Conservation (phyloP, 352 stramenopile species). For the Phytophthora fragariaefolia region DNA sequence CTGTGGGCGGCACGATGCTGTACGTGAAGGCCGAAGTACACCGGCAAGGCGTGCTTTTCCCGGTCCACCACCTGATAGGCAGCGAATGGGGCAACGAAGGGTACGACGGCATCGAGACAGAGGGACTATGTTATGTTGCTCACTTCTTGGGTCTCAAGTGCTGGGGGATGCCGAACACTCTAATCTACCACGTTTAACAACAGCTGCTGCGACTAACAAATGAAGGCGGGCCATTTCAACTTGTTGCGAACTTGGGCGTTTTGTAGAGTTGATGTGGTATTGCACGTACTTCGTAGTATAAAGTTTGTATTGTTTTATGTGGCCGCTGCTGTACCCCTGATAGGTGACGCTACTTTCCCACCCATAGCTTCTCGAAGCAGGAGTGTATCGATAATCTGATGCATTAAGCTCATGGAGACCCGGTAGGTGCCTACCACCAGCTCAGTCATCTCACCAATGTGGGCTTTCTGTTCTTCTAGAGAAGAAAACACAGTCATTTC, state of each 20-base stretch:
- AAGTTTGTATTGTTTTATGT: neutral
- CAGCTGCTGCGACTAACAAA: no score
- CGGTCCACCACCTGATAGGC: conserved; percentile 49
- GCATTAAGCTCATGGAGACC: conserved; percentile 46
- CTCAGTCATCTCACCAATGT: conserved; percentile 61
- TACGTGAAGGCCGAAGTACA: conserved; percentile 57
- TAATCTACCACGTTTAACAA: conserved; percentile 40
- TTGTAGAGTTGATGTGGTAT: no score
- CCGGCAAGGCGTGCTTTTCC: conserved; percentile 52
- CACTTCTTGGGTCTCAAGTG: conserved; percentile 58
- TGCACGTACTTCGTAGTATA: neutral
- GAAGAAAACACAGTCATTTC: conserved; percentile 28
- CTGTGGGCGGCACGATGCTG: conserved; percentile 55
- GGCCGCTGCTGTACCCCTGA: neutral
- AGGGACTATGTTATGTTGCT: conserved; percentile 54
- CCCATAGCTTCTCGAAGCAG: conserved; percentile 45
- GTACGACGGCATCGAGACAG: conserved; percentile 59
- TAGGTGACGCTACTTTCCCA: conserved; percentile 2
- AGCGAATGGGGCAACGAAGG: conserved; percentile 48
- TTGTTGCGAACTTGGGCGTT: no score
- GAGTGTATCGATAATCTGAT: conserved; percentile 49
- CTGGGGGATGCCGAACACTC: conserved; percentile 56
- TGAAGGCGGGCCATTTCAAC: no score
- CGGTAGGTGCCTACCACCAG: conserved; percentile 55
- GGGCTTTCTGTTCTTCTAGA: conserved; percentile 16